Evolutionary conservation across 768 basidiomycete species (phyloP), one percentile per base, ranked within the genome.

Genomic region (Lentinula lateritia): DNA sequence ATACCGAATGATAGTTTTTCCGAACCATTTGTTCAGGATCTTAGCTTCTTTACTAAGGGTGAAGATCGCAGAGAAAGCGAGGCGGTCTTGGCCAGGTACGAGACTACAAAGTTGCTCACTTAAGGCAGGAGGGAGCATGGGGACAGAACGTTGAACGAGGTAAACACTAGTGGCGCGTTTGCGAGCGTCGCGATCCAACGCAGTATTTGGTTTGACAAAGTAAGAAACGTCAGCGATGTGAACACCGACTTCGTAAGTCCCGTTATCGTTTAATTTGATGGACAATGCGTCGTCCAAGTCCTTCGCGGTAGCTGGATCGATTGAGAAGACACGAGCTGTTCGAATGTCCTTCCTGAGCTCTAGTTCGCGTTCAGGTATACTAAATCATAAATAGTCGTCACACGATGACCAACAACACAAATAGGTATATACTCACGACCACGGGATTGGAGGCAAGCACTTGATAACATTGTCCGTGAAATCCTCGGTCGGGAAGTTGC

Each of bases 401-500:
- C 55, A 12, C 38, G 59, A 60, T 50, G 6, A 35, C 15, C 8
- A 20, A 18, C 35, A 34, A 2, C 36, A 59, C n/a, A n/a, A 9
- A 20, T 10, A 50, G 43, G 20, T 8, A 41, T 57, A 20, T 20
- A 80, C 89, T 75, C 71, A 93, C 89, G 81, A 85, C 95, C 95
- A 99, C 13, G 97, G 97, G 63, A 92, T 83, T 23, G 97, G 97
- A 52, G 97, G 97, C 28, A 98, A 76, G 71, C 97, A 98, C 74
- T 98, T 98, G 64, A 94, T 70, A 23, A 98, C 95, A 68, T 91
- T 91, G 52, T 99, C 97, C 8, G 89, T 85, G 75, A 99, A 99
- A 64, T 98, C 97, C 73, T 96, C 95, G 0, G 93, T 92, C 2
- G 96, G 93, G 87, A 98, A 98, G 75, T 98, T 98, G 81, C 95